These are phyloP conservation scores for Guadua angustifolia DNA, from an alignment of 176 grass and related monocot species.

Conservation along the genomic window DNA sequence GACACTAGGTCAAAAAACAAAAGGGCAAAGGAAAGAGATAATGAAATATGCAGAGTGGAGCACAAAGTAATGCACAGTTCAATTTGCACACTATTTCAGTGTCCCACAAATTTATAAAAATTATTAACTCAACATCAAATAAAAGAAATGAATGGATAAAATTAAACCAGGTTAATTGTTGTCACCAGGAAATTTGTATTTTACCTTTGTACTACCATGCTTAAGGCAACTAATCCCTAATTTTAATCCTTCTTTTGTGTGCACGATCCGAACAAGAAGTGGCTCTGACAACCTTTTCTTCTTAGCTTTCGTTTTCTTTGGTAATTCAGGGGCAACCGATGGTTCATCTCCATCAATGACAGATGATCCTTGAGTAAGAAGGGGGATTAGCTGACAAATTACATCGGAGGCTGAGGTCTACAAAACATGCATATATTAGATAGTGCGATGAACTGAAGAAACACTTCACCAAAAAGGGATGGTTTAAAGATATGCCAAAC, in stretches of 20 bases:
- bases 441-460: conserved; percentile 8
- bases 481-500: conserved; percentile 8
- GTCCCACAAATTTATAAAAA: background rate
- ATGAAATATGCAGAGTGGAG: background rate
- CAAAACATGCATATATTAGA: conserved; percentile 40
- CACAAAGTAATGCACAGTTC: background rate
- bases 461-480: background rate
- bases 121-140: background rate
- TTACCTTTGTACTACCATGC: conserved; percentile 79
- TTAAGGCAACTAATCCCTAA: conserved; percentile 77
- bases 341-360: conserved; percentile 58
- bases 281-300: conserved; percentile 77
- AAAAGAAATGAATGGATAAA: background rate
- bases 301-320: conserved; percentile 79
- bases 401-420: conserved; percentile 79
- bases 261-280: conserved; percentile 81
- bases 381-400: conserved; percentile 78
- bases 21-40: background rate
- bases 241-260: conserved; percentile 77
- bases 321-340: conserved; percentile 46
- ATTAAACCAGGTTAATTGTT: background rate
- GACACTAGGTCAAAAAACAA: conserved; percentile 1
- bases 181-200: background rate
- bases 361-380: conserved; percentile 71
- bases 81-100: background rate